These are phyloP conservation scores for Hibiscus mutabilis DNA, from an alignment of 345 rosid species.

Conservation along the genomic window DNA sequence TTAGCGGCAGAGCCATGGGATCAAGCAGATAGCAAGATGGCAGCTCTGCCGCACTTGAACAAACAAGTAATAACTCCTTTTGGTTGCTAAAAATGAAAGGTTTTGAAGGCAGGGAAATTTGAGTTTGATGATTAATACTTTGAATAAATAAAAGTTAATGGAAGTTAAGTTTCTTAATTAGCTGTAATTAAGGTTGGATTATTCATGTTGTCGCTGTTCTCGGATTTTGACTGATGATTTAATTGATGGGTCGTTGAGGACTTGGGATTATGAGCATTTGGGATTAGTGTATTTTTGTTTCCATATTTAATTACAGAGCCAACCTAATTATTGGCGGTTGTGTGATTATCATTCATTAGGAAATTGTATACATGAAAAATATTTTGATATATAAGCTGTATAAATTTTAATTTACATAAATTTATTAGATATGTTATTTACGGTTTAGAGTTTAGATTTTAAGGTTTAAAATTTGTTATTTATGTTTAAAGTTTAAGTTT, in stretches of 20 bases:
- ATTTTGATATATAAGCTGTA: too few relatives aligned
- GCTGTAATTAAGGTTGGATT: background rate
- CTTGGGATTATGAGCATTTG: too few relatives aligned
- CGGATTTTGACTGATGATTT: too few relatives aligned
- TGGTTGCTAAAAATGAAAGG: background rate
- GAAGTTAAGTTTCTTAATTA: background rate
- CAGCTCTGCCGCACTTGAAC: too few relatives aligned
- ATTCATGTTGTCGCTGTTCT: background rate
- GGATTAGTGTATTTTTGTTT: too few relatives aligned
- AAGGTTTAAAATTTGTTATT: too few relatives aligned
- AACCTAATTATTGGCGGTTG: constrained; percentile 3
- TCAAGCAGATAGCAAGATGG: background rate
- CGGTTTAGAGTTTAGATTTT: too few relatives aligned
- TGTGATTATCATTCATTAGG: background rate
- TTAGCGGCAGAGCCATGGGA: background rate
- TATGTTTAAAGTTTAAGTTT: too few relatives aligned
- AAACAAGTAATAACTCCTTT: background rate
- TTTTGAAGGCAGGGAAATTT: background rate
- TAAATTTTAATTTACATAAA: too few relatives aligned
- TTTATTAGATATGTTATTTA: too few relatives aligned
- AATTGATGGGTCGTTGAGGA: too few relatives aligned
- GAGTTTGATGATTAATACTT: background rate
- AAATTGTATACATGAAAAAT: too few relatives aligned
- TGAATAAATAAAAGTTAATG: background rate
- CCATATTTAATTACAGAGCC: background rate